Evolutionary conservation across 2,329 filamentous ascomycete genomes (phyloP), one percentile per base, ranked within the genome.

Genomic region (Fusarium verticillioides): DNA sequence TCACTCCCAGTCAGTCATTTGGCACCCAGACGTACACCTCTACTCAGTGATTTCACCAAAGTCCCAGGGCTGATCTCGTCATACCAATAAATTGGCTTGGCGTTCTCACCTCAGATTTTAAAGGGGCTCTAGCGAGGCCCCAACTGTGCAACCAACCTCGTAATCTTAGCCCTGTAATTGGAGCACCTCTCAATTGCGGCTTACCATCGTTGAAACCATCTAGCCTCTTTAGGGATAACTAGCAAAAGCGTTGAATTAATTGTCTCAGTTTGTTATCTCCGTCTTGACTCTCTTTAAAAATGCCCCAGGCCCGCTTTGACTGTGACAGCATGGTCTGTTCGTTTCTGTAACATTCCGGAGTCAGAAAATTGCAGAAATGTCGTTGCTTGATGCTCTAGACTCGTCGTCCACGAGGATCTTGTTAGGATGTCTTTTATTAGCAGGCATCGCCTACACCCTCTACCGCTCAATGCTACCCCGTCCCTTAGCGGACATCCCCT

Each of bases 61-160:
- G 30, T 28, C 30, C 40, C 54, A 21, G 32, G 10, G 40, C 23
- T 36, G 18, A 28, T 18, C n/a, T 15, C 28, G 32, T 58, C 42
- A 28, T 36, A 58, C 40, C 23, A 28, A 30, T 37, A 28, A 28
- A 30, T 50, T 28, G 18, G 19, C 61, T 66, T 67, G 52, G 52
- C 52, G 16, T 28, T 66, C 61, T 67, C 36, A 66, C 64, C 32
- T 67, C 61, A 67, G 64, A 50, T 66, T 67, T 60, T 65, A 65
- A 67, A 36, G 40, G 50, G 44, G n/a, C 18, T 34, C 18, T 7
- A 52, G n/a, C 28, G 32, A 59, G 28, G 18, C 52, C 61, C 61
- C 64, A 60, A 67, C 52, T 66, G 64, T 66, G 15, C 39, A 37
- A 66, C 64, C 61, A 9, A 28, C 16, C n/a, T 40, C 34, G 23